These are phyloP conservation scores for Phytophthora quininea DNA, from an alignment of 352 stramenopile genomes.

Conservation along the genomic window DNA sequence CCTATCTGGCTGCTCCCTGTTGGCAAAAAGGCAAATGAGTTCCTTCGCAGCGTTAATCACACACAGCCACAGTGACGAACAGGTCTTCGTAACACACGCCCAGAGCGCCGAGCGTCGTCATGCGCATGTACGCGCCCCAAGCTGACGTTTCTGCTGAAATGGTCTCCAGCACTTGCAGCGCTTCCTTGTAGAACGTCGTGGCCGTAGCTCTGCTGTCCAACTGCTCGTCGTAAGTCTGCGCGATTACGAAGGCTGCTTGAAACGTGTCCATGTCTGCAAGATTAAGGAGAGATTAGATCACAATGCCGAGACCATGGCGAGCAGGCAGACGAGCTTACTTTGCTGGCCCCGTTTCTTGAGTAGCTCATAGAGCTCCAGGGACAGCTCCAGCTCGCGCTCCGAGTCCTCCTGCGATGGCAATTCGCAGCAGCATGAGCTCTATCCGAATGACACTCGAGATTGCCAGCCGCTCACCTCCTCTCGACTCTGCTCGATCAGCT, in stretches of 20 bases:
- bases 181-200: conserved; percentile 30
- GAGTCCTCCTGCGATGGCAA: conserved; percentile 13
- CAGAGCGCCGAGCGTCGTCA: conserved; percentile 33
- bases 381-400: conserved; percentile 21
- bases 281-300: not conserved
- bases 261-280: conserved; percentile 21
- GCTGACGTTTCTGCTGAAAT: conserved; percentile 21
- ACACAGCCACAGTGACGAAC: conserved; percentile 8
- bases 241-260: conserved; percentile 32
- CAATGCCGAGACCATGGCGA: not conserved
- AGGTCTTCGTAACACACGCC: conserved; percentile 33
- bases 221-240: conserved; percentile 31
- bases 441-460: not conserved
- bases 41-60: not conserved
- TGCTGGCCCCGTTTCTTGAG: conserved; percentile 22
- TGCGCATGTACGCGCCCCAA: conserved; percentile 26
- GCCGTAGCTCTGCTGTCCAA: conserved; percentile 22
- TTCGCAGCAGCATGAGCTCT: not conserved
- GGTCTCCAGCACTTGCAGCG: conserved; percentile 17
- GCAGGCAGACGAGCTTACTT: conserved; percentile 9
- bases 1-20: conserved; percentile 19
- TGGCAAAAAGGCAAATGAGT: not conserved
- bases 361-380: conserved; percentile 28
- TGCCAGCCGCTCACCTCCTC: conserved; percentile 11
- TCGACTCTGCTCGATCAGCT: conserved; percentile 27